phyloP scores from a whole-genome alignment of 1,139 yeast species.

The Yamadazyma blattariae region DNA sequence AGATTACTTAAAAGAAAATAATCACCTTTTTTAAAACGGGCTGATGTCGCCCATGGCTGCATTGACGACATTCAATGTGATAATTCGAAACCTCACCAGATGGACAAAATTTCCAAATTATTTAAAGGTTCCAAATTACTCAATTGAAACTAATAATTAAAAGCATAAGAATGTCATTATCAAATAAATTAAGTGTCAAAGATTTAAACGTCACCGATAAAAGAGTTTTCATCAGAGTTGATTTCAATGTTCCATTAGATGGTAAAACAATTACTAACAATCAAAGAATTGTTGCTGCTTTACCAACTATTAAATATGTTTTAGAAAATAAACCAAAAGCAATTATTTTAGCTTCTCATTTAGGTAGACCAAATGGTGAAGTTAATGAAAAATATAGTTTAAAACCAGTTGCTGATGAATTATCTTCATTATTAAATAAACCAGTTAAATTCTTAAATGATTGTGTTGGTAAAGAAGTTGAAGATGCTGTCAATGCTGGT shows the following conservation, averaged over 20 bases:
- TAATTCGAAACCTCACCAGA: constrained; percentile 15
- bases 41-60: constrained; percentile 10
- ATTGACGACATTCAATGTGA: constrained; percentile 7
- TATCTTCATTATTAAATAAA: constrained; percentile 63
- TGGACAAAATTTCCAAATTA: constrained; percentile 9
- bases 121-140: constrained; percentile 1
- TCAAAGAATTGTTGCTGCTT: constrained; percentile 97
- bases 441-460: constrained; percentile 79
- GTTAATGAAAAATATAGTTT: constrained; percentile 77
- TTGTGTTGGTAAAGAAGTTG: constrained; percentile 87
- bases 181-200: constrained; percentile 86
- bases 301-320: constrained; percentile 94
- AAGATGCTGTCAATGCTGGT: constrained; percentile 68
- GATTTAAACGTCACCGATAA: constrained; percentile 83
- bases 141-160: constrained; percentile 3
- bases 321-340: constrained; percentile 86
- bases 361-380: constrained; percentile 98
- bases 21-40: constrained; percentile 3
- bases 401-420: constrained; percentile 87
- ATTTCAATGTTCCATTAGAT: constrained; percentile 96
- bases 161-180: constrained; percentile 70
- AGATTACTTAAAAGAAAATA: no score
- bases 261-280: constrained; percentile 96
- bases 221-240: constrained; percentile 95
- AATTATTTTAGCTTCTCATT: constrained; percentile 87